These are phyloP conservation scores for Rosa chinensis DNA, from an alignment of 306 rosid genomes.

Conservation along the genomic window DNA sequence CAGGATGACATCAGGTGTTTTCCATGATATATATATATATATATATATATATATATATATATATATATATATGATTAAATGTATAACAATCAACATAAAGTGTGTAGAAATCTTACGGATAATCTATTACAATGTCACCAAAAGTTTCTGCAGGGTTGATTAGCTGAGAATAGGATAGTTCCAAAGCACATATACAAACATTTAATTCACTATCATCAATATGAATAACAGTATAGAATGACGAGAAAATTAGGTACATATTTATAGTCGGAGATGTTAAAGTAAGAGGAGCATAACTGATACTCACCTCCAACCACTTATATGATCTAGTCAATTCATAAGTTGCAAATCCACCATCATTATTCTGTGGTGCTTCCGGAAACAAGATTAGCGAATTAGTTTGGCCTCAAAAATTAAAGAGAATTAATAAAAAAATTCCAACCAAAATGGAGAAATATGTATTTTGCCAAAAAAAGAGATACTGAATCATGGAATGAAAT, in stretches of 20 bases:
- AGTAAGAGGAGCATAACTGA: slow-evolving; percentile 2
- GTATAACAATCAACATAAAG: neutral
- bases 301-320: slow-evolving; percentile 33
- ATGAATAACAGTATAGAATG: neutral
- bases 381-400: neutral
- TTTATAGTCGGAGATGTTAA: neutral
- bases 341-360: slow-evolving; percentile 36
- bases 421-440: neutral
- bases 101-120: slow-evolving; percentile 30
- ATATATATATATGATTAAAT: neutral
- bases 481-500: neutral
- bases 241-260: neutral
- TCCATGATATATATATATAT: neutral
- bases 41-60: neutral
- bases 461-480: neutral
- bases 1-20: neutral
- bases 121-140: slow-evolving; percentile 43
- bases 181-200: neutral
- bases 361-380: slow-evolving; percentile 26
- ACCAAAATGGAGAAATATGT: neutral
- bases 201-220: neutral
- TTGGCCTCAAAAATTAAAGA: neutral
- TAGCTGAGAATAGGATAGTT: slow-evolving; percentile 14
- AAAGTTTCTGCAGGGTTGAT: slow-evolving; percentile 45
- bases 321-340: slow-evolving; percentile 40